phyloP scores from a whole-genome alignment of 2,329 filamentous ascomycete genomes.

The Lecanicillium sp. region DNA sequence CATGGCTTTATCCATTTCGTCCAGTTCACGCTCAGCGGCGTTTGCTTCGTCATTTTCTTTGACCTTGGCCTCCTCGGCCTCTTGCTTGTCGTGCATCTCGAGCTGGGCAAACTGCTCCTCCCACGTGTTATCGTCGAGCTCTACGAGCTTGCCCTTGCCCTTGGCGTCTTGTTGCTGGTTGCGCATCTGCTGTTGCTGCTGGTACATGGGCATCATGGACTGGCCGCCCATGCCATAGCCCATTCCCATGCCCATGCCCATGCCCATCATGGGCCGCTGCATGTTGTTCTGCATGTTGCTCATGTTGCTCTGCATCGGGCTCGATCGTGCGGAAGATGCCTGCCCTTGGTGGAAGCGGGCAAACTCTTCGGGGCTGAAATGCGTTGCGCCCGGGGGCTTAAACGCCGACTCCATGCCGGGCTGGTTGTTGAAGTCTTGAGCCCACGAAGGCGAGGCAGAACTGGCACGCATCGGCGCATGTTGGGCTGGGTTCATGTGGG shows the following conservation, averaged over 20 bases:
- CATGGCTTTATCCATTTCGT: constrained; percentile 67
- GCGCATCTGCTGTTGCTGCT: constrained; percentile 32
- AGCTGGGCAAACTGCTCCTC: constrained; percentile 93
- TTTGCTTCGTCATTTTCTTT: constrained; percentile 53
- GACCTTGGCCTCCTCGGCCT: constrained; percentile 40
- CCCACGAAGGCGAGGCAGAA: constrained; percentile 46
- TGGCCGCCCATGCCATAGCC: constrained; percentile 27
- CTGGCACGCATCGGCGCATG: constrained; percentile 43
- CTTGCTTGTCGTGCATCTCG: constrained; percentile 55
- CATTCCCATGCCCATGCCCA: constrained; percentile 44
- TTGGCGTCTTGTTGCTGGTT: constrained; percentile 48
- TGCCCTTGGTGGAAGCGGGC: constrained; percentile 71
- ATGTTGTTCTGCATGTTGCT: constrained; percentile 36
- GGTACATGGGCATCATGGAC: constrained; percentile 46
- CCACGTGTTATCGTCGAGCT: constrained; percentile 91
- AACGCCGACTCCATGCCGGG: constrained; percentile 65
- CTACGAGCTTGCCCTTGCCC: constrained; percentile 87
- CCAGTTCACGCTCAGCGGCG: constrained; percentile 77
- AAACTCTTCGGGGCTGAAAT: constrained; percentile 79
- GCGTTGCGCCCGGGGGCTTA: constrained; percentile 46
- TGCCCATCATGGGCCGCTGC: constrained; percentile 54
- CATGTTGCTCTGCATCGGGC: constrained; percentile 49
- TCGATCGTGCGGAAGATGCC: constrained; percentile 39
- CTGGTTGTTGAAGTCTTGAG: constrained; percentile 47
- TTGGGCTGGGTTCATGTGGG: constrained; percentile 41